Base-by-base conservation (phyloP, 2,329 filamentous ascomycete genomes). In the Colletotrichum falcatum region DNA sequence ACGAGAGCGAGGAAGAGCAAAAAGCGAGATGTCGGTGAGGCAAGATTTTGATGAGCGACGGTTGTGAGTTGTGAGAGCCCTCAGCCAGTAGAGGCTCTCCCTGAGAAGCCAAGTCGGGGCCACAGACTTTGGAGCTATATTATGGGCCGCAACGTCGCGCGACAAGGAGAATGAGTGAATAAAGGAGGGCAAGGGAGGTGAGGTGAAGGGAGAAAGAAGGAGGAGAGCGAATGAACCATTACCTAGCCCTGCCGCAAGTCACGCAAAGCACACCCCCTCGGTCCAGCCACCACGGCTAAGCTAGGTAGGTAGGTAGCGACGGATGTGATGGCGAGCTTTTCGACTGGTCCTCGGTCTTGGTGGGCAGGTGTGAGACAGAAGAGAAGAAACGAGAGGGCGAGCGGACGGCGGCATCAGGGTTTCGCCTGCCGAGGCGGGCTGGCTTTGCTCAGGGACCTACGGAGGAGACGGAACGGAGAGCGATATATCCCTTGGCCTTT, bases 11-110 rank as follows among this genome's bases (percentile, higher is more conserved):
- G 56, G 66, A 66, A 33, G 6, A 18, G 5, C 28, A 14, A 55
- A 20, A n/a, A 16, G 56, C 51, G 64, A 62, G 63, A 67, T 70
- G 67, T 66, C 11, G 61, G 66, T 66, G 62, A 66, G 66, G 60
- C 66, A 61, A 61, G 61, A 37, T 44, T 61, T 70, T 66, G 62
- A 66, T 66, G 49, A 70, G 63, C 28, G 39, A 56, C 20, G 35
- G 51, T 28, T 46, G 37, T 35, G 33, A 33, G 33, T 55, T 37
- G 63, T 55, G 46, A 28, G 49, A 58, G 48, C n/a, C n/a, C 51
- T 35, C 16, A 44, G 44, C 55, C 46, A 42, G 30, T 61, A 49
- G 26, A 55, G 46, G 51, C 30, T 37, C 67, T 62, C 51, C 66
- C 61, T 61, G 28, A 58, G 44, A 60, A 70, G 51, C 51, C 67